These are phyloP conservation scores for Didymella exigua DNA, from an alignment of 2,329 filamentous ascomycete genomes.

Conservation along the genomic window DNA sequence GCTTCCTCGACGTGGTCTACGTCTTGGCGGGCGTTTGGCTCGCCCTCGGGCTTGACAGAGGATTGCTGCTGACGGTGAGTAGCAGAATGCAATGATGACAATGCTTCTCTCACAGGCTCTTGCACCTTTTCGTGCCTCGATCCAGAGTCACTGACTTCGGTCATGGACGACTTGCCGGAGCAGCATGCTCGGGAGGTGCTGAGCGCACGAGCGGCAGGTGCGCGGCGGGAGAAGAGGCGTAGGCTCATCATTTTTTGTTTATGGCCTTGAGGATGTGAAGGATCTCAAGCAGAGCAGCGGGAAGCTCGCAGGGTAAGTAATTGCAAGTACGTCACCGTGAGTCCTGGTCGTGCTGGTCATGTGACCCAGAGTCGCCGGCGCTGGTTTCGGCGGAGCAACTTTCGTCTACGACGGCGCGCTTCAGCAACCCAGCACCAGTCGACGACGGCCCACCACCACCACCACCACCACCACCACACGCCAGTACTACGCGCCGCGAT, in stretches of 20 bases:
- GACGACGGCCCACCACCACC: not conserved
- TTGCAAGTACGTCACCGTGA: slow-evolving; percentile 33
- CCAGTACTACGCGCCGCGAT: slow-evolving; percentile 46
- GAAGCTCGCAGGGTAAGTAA: not conserved
- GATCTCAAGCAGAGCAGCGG: not conserved
- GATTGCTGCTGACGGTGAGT: slow-evolving; percentile 19
- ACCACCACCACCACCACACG: not conserved
- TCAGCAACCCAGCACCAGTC: not conserved
- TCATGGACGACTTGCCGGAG: slow-evolving; percentile 14
- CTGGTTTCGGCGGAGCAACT: slow-evolving; percentile 23
- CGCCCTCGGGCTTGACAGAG: slow-evolving; percentile 12
- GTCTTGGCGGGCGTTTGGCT: slow-evolving; percentile 3
- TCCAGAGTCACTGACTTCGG: slow-evolving; percentile 10
- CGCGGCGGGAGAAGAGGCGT: slow-evolving; percentile 4
- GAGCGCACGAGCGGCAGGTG: slow-evolving; percentile 10
- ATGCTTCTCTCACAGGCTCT: slow-evolving; percentile 1
- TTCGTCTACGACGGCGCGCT: not conserved
- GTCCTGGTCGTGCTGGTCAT: slow-evolving; percentile 15
- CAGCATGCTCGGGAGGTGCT: slow-evolving; percentile 8
- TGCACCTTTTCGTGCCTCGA: slow-evolving; percentile 11
- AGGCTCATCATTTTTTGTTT: slow-evolving; percentile 5
- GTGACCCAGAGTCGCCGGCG: slow-evolving; percentile 1
- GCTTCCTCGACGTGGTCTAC: slow-evolving; percentile 20
- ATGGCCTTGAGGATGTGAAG: not conserved
- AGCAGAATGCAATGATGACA: not conserved